Base-by-base conservation (phyloP, 129 eudicot species). In the Flaveria sonorensis region DNA sequence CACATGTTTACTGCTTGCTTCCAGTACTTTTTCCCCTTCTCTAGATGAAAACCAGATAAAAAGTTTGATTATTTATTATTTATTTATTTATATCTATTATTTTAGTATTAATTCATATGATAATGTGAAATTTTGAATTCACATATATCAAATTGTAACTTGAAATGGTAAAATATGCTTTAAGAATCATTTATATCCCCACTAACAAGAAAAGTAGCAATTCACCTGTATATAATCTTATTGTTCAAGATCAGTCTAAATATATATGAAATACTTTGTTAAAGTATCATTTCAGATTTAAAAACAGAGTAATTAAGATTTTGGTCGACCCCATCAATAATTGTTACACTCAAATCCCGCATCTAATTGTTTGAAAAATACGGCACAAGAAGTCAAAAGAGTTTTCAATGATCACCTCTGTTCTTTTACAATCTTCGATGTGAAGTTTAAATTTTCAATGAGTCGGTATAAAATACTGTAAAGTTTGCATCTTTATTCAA, bases 51-150 rank as follows among this genome's bases (percentile, higher is more conserved):
- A 68, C 56, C 7, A 43, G 52, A 8, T 18, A 43, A 28, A 46
- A 75, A 75, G 79, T 62, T 43, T 45, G 59, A 32, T 23, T 23
- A 57, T 50, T 11, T 26, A 1, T 30, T 2, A 2, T 19, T 19
- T 45, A 7, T 2, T 36, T 32, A 32, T 32, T 32, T 36, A 36
- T 30, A 39, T 51, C 8, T 6, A 51, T 21, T 51, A 21, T 30
- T 60, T 28, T 47, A 4, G 16, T 57, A 42, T 52, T 24, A 11
- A 40, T 52, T 47, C 4, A 42, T 59, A 8, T 71, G 47, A 70
- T 47, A 78, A 59, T 46, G 59, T 46, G 63, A 78, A 61, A 47
- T 18, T 14, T 79, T 60, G 66, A 46, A 24, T 32, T 68, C n/a
- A 23, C 50, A 16, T 51, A 76, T 51, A 51, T 66, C 40, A 36